Percentiles rank a stretch among this genome's conserved stretches.
Conservation (phyloP, 169 alveolate genomes). For the Amoebophrya sp. region DNA sequence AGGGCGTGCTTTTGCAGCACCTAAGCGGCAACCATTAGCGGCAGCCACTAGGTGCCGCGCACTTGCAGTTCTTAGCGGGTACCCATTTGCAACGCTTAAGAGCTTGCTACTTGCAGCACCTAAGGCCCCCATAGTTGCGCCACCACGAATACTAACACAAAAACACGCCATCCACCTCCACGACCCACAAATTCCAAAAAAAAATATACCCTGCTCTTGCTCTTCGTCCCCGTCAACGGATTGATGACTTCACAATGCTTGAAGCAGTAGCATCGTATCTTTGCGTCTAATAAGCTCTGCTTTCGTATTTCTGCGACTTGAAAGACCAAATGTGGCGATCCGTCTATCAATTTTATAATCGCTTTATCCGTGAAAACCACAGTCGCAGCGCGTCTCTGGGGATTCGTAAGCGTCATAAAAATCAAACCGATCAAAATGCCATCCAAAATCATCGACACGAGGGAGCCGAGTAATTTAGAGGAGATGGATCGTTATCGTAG, state of each 20-base stretch:
- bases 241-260: neutral
- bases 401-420: neutral
- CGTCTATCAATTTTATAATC: neutral
- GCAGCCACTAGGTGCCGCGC: no score
- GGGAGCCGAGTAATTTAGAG: no score
- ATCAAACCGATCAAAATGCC: neutral
- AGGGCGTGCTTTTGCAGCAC: no score
- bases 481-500: no score
- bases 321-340: neutral
- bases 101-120: no score
- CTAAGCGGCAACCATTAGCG: no score
- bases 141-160: no score
- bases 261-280: neutral
- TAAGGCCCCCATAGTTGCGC: no score
- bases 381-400: neutral
- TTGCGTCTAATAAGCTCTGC: neutral
- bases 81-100: no score
- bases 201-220: neutral
- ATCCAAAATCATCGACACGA: neutral
- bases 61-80: no score
- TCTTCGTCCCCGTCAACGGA: neutral
- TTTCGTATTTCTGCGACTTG: neutral
- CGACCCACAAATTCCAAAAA: no score
- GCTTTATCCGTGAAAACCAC: neutral
- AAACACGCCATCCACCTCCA: no score